These are phyloP conservation scores for Sporothrix inflata DNA, from an alignment of 2,329 filamentous ascomycete genomes.

Conservation along the genomic window DNA sequence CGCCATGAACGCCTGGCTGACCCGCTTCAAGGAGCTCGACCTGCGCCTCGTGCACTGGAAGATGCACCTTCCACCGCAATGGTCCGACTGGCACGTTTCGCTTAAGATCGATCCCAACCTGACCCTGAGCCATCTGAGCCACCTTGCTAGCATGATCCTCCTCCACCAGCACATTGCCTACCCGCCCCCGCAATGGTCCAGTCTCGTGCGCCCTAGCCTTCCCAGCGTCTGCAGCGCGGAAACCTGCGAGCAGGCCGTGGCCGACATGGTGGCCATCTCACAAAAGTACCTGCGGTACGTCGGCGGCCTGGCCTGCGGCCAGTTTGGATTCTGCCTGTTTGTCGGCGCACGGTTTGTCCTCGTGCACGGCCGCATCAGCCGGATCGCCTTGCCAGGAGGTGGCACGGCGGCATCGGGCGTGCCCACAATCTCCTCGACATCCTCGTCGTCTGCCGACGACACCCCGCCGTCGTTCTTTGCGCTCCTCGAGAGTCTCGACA, in stretches of 20 bases:
- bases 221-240: constrained; percentile 53
- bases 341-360: constrained; percentile 48
- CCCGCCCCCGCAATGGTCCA: constrained; percentile 39
- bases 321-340: constrained; percentile 53
- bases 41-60: constrained; percentile 43
- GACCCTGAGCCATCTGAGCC: constrained; percentile 53
- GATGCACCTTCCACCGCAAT: constrained; percentile 35
- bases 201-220: constrained; percentile 39
- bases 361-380: constrained; percentile 37
- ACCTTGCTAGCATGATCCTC: constrained; percentile 55
- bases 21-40: constrained; percentile 47
- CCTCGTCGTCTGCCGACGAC: constrained; percentile 41
- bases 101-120: constrained; percentile 53
- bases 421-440: constrained; percentile 23
- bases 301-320: constrained; percentile 39
- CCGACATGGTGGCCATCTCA: constrained; percentile 51
- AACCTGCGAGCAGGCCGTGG: constrained; percentile 51
- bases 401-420: not conserved
- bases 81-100: constrained; percentile 43
- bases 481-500: constrained; percentile 22
- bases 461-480: constrained; percentile 27
- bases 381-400: constrained; percentile 38
- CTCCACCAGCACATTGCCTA: constrained; percentile 55
- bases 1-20: constrained; percentile 44
- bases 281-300: constrained; percentile 49